phyloP scores from a whole-genome alignment of 2,329 filamentous ascomycete genomes.

The Emericellopsis cladophorae region DNA sequence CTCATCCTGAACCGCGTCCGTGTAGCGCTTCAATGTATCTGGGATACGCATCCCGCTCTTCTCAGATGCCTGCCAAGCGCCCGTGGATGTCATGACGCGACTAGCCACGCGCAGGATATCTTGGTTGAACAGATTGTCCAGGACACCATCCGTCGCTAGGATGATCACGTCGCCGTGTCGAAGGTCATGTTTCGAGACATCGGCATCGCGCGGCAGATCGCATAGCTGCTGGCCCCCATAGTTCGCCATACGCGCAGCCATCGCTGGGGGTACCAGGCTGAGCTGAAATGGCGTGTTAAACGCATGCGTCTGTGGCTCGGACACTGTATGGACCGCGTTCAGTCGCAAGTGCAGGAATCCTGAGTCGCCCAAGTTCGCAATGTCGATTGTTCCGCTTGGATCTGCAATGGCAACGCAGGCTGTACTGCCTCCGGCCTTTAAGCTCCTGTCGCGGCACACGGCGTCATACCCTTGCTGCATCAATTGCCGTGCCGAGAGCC shows the following conservation, averaged over 20 bases:
- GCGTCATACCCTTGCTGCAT: conserved; percentile 78
- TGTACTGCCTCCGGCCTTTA: conserved; percentile 80
- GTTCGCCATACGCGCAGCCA: conserved; percentile 66
- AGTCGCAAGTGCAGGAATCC: conserved; percentile 80
- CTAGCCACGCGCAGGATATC: conserved; percentile 76
- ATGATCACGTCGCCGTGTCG: conserved; percentile 89
- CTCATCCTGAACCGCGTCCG: conserved; percentile 7
- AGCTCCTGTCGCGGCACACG: conserved; percentile 59
- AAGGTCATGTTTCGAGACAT: conserved; percentile 62
- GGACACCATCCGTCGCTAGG: conserved; percentile 88
- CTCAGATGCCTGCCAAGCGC: conserved; percentile 58
- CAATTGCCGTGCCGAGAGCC: conserved; percentile 52
- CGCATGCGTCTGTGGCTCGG: conserved; percentile 80
- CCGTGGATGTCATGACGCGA: conserved; percentile 57
- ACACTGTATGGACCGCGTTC: conserved; percentile 74
- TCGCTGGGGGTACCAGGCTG: conserved; percentile 69
- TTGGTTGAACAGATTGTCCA: conserved; percentile 89
- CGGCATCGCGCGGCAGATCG: conserved; percentile 75
- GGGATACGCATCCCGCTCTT: conserved; percentile 48
- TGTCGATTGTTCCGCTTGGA: conserved; percentile 62
- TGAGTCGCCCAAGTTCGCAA: conserved; percentile 92
- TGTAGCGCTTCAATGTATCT: conserved; percentile 38
- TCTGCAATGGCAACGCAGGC: conserved; percentile 75
- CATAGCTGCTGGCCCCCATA: conserved; percentile 75
- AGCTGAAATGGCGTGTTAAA: conserved; percentile 98